Conservation (phyloP, 352 stramenopile genomes). For the Phytophthora pini region DNA sequence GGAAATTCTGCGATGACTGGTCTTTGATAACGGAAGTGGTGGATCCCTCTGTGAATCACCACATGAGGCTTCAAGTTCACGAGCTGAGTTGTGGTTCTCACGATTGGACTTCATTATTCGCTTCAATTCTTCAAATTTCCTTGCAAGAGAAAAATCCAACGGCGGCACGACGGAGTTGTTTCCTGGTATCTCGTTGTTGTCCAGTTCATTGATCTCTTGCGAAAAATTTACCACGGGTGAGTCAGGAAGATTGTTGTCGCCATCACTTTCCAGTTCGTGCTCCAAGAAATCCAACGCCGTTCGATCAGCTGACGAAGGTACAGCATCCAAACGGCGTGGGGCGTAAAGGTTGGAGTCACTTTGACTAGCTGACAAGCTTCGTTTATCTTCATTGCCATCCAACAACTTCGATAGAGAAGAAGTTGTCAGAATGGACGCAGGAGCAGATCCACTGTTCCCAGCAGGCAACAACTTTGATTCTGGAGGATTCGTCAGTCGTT, state of each 20-base stretch:
- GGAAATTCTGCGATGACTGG: constrained; percentile 4
- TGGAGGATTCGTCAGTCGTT: constrained; percentile 30
- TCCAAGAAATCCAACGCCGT: constrained; percentile 63
- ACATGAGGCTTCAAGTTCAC: constrained; percentile 4
- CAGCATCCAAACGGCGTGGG: constrained; percentile 41
- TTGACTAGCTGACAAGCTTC: constrained; percentile 39
- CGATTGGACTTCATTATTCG: constrained; percentile 61
- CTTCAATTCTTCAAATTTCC: constrained; percentile 77
- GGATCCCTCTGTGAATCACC: neutral
- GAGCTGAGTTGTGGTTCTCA: constrained; percentile 29
- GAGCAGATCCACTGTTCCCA: constrained; percentile 20
- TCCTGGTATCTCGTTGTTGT: constrained; percentile 25
- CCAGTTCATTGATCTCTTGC: constrained; percentile 3
- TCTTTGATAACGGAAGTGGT: neutral
- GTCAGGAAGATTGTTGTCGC: constrained; percentile 17
- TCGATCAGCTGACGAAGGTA: constrained; percentile 64
- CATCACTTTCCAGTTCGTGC: constrained; percentile 37
- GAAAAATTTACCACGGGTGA: constrained; percentile 5
- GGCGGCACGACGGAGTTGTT: constrained; percentile 13
- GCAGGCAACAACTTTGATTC: constrained; percentile 31
- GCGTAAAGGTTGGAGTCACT: constrained; percentile 75
- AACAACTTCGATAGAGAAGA: constrained; percentile 26
- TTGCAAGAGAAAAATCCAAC: constrained; percentile 50
- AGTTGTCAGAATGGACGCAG: constrained; percentile 18
- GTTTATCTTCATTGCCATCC: constrained; percentile 5